These are phyloP conservation scores for Marchantia polymorpha DNA, from an alignment of 225 moss, liverwort and hornwort species.

Conservation along the genomic window DNA sequence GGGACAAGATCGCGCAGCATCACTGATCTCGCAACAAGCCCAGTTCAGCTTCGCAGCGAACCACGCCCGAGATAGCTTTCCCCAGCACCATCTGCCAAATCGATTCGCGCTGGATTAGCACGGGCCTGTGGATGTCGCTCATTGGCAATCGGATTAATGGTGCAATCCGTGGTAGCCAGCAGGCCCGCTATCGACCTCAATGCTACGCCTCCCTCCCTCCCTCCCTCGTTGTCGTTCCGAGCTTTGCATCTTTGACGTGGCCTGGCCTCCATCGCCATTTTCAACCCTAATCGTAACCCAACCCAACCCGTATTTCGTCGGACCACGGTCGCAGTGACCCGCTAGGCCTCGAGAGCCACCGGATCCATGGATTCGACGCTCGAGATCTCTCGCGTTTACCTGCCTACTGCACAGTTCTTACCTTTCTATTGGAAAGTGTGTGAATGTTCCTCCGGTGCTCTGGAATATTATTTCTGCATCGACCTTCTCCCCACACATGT, in stretches of 20 bases:
- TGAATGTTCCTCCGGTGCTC: background rate
- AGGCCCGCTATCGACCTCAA: background rate
- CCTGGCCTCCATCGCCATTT: conserved; percentile 13
- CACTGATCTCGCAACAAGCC: background rate
- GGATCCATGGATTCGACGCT: background rate
- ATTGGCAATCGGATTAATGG: background rate
- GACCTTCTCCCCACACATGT: background rate
- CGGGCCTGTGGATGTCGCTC: background rate
- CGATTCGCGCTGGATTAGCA: background rate
- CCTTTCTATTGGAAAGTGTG: background rate
- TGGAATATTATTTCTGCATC: background rate
- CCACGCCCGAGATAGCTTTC: background rate
- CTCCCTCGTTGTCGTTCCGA: background rate
- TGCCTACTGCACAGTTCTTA: background rate
- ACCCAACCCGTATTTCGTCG: background rate
- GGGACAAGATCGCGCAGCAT: conserved; percentile 18
- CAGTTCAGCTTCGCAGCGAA: background rate
- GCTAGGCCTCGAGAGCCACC: background rate
- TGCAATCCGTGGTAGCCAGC: conserved; percentile 1
- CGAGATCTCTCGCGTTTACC: background rate
- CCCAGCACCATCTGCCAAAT: background rate
- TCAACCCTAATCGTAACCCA: conserved; percentile 13
- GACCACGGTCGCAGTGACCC: background rate
- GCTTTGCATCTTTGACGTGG: conserved; percentile 11
- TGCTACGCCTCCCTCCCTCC: background rate